Evolutionary conservation across 805 yeast genomes (phyloP).

Genomic region (Candida berthetii): DNA sequence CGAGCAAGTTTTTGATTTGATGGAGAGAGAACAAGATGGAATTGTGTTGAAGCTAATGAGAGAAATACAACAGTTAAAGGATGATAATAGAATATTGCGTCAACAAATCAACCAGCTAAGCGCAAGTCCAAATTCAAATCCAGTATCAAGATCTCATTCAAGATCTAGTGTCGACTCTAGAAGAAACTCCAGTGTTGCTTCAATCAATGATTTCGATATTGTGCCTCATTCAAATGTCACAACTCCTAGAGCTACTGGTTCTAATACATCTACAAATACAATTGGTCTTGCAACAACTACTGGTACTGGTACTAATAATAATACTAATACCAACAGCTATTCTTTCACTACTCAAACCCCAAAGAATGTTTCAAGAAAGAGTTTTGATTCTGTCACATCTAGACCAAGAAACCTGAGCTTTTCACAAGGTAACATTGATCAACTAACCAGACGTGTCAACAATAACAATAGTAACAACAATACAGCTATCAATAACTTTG

Average conservation of each 20-base stretch:
- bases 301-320: background rate
- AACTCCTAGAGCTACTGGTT: background rate
- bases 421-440: no score
- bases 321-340: background rate
- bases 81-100: slow-evolving; percentile 39
- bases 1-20: slow-evolving; percentile 47
- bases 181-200: slow-evolving; percentile 5
- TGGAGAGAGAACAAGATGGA: slow-evolving; percentile 76
- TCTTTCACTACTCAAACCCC: background rate
- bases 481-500: no score
- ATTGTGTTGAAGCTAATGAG: slow-evolving; percentile 61
- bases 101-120: slow-evolving; percentile 17
- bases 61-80: slow-evolving; percentile 48
- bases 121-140: background rate
- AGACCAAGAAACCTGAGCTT: no score
- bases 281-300: background rate
- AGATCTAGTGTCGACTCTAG: slow-evolving; percentile 8
- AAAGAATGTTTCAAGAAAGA: no score
- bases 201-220: background rate
- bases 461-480: no score
- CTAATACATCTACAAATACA: background rate
- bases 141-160: slow-evolving; percentile 2
- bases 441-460: no score
- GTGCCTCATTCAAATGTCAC: background rate
- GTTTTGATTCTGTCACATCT: no score